phyloP scores from a whole-genome alignment of 495 filamentous ascomycete genomes.

The Tuber magnatum region DNA sequence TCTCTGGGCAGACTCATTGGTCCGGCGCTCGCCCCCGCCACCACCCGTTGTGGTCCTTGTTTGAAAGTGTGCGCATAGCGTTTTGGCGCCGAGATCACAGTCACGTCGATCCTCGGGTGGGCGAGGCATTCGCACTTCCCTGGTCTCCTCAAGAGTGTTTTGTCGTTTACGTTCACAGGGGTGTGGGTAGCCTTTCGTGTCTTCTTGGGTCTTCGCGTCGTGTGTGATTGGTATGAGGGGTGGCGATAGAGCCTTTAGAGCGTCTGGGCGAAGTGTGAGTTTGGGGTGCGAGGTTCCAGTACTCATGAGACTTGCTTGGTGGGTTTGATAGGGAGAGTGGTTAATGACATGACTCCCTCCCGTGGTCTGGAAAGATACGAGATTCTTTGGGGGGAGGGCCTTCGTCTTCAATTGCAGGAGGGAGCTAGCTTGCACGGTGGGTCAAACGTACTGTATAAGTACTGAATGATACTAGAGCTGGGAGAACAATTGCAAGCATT shows the following conservation, averaged over 20 bases:
- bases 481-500: no score
- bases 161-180: neutral
- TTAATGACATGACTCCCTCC: neutral
- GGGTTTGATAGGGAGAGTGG: neutral
- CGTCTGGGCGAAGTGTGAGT: neutral
- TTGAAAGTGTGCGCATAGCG: neutral
- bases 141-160: neutral
- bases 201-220: neutral
- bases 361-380: neutral
- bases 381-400: neutral
- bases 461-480: no score
- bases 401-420: neutral
- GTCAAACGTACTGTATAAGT: no score
- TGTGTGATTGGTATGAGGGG: neutral
- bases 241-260: neutral
- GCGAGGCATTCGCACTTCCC: neutral
- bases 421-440: neutral
- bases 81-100: neutral
- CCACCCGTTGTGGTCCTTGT: neutral
- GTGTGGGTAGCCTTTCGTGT: neutral
- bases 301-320: neutral
- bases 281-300: neutral
- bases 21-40: neutral
- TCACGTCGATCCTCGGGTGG: neutral
- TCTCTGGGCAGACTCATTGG: neutral